Evolutionary conservation across 2,329 filamentous ascomycete genomes (phyloP).

Genomic region (Talaromyces albobiverticillius): DNA sequence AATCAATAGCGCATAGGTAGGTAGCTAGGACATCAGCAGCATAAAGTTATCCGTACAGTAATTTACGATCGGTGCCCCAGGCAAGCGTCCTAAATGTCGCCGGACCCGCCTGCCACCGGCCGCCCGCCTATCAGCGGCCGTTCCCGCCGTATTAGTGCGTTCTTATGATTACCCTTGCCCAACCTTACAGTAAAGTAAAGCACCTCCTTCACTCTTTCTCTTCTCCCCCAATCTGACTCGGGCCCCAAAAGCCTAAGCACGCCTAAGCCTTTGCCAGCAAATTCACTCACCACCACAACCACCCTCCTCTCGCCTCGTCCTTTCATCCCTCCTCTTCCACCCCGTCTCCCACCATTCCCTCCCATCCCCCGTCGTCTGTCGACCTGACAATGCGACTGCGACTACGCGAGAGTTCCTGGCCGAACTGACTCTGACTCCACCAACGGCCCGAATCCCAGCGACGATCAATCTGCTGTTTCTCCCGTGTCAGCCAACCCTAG

Average conservation of each 20-base stretch:
- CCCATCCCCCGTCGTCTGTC: slow-evolving; percentile 27
- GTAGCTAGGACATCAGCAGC: too few relatives aligned
- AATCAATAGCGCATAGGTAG: too few relatives aligned
- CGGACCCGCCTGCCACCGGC: slow-evolving; percentile 8
- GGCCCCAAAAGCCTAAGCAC: slow-evolving; percentile 5
- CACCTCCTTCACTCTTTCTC: background rate
- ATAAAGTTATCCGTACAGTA: too few relatives aligned
- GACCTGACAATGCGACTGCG: slow-evolving; percentile 10
- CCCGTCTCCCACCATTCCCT: slow-evolving; percentile 27
- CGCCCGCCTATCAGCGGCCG: slow-evolving; percentile 7
- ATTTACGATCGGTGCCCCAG: background rate
- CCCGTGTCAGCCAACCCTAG: slow-evolving; percentile 4
- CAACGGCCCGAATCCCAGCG: slow-evolving; percentile 4
- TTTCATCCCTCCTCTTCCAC: background rate
- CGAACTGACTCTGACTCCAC: slow-evolving; percentile 7
- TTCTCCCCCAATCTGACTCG: slow-evolving; percentile 10
- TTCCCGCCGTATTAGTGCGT: background rate
- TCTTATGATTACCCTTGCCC: slow-evolving; percentile 6
- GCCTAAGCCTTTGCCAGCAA: background rate
- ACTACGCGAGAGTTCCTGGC: slow-evolving; percentile 3
- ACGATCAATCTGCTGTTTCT: slow-evolving; percentile 4
- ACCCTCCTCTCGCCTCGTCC: background rate
- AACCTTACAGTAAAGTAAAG: background rate
- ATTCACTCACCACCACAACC: background rate
- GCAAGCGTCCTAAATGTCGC: slow-evolving; percentile 3